Evolutionary conservation across 2,329 filamentous ascomycete species (phyloP), one percentile per base, ranked within the genome.

Genomic region (Byssochlamys sp.): DNA sequence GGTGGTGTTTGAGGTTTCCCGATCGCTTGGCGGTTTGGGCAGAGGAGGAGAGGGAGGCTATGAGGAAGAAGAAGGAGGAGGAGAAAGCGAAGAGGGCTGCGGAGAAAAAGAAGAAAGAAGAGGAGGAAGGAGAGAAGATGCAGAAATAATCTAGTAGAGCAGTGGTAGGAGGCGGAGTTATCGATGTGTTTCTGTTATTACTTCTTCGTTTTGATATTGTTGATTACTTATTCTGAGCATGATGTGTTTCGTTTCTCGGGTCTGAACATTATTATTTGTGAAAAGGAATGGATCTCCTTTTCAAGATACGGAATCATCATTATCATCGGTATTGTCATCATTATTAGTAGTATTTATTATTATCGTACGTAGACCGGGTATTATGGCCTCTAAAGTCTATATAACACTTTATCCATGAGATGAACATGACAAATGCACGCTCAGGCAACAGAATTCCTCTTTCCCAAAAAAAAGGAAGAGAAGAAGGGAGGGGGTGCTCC

Each of bases 1-100:
- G 82, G 1, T 80, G 72, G 70, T 76, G 72, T 57, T 62, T 78
- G n/a, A 69, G 67, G 57, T 70, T 78, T n/a, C 66, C 66, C 2
- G 65, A 71, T 1, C 60, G 59, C 11, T 66, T 81, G 7, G 58
- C 63, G 2, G 65, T 51, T 19, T 77, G 75, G 72, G 77, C 49
- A 9, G 27, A 51, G 10, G 1, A 2, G n/a, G n/a, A 45, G 39
- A n/a, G 39, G 39, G 39, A 45, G 39, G 14, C 12, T n/a, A 24
- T 45, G 14, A 19, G 12, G 14, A 45, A 14, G 39, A 19, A 45
- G 39, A 19, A 45, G 39, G 12, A n/a, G 7, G 12, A n/a, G 14
- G n/a, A 19, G 35, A 6, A 45, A 19, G 14, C 14, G 35, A 45
- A n/a, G 35, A 19, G 14, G 4, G 12, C 5, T n/a, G 39, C n/a